Base-by-base conservation (phyloP, 139 green algal genomes). In the Chlamydomonas sphaeroides region DNA sequence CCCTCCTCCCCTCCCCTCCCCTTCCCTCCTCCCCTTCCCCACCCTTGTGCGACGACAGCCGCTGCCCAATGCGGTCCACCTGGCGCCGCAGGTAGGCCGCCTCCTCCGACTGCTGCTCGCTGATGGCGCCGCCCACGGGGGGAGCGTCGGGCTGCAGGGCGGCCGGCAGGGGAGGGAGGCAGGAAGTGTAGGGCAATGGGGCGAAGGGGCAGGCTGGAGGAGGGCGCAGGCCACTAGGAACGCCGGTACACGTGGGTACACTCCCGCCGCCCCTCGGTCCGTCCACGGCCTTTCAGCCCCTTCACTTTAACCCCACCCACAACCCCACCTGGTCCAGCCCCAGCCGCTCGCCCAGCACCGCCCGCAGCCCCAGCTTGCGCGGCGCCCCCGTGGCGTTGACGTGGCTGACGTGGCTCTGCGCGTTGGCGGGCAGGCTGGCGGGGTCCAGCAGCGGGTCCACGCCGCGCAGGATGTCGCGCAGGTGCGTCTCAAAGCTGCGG, bases 401-500 rank as follows among this genome's bases (percentile, higher is more conserved):
- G 53, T 49, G 28, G 49, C 78, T 86, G 70, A 88, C 84, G 70
- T 88, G 84, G 42, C 26, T 23, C 78, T 79, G 71, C 2, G 84
- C 78, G 17, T 28, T 67, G 6, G 65, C 39, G 1, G 85, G 79
- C 48, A 89, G 73, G 18, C 23, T 32, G 17, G 59, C 39, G 48
- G 85, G 85, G 73, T 89, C 85, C 42, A 89, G 79, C 39, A 51
- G 39, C 11, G 85, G 85, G 59, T 89, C 85, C 56, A 89, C 85
- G 28, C 79, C 79, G 23, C 67, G 49, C 7, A 89, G 79, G 49
- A 89, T 83, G 42, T 86, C 79, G 10, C 59, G 72, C 49, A 89
- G 79, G 56, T 84, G 45, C 15, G 42, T 14, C 61, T 89, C 85
- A 41, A 71, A 86, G 39, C 85, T 89, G 85, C 21, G 30, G n/a